Evolutionary conservation across 1,139 yeast species (phyloP), one percentile per base, ranked within the genome.

Genomic region (Ogataea hybrid): DNA sequence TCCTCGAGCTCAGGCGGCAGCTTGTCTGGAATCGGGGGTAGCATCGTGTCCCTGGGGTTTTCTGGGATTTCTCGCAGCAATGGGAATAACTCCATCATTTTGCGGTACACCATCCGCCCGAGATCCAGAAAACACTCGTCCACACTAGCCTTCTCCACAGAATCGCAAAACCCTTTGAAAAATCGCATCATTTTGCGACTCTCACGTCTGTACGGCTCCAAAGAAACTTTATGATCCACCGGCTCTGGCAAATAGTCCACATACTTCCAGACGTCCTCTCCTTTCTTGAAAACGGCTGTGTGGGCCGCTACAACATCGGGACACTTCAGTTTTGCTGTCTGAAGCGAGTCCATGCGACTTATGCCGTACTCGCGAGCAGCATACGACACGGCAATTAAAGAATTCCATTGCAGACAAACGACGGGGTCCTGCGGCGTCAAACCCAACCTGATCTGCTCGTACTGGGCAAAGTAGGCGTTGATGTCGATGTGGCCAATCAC

Each of bases 391-490:
- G 98, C 98, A 44, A 92, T 90, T 5, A 92, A 67, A 0, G 90
- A 73, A 42, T 75, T 73, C 98, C 98, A 92, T 57, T 92, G 98
- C 4, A 88, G 88, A 61, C 97, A 90, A 0, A 90, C 97, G 3
- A 92, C 84, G 0, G 98, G 97, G 47, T 81, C 90, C 2, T 79
- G 77, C 2, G 69, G 69, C 1, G 79, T 64, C 10, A 84, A 65
- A 0, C 82, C 82, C 18, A 88, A 70, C 33, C 97, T 66, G 6
- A 86, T 69, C 54, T 85, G 94, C 56, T 92, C 97, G 28, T 85
- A 94, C 58, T 92, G 98, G 0, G 98, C 95, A 64, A 86, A 92
- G 63, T 90, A 92, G 11, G 97, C 97, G 65, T 92, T 95, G 52
- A 88, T 75, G 64, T 92, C 98, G 28, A 92, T 75, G 54, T 89